Conservation (phyloP, 257 asterid species). For the Linderniella brevidens region DNA sequence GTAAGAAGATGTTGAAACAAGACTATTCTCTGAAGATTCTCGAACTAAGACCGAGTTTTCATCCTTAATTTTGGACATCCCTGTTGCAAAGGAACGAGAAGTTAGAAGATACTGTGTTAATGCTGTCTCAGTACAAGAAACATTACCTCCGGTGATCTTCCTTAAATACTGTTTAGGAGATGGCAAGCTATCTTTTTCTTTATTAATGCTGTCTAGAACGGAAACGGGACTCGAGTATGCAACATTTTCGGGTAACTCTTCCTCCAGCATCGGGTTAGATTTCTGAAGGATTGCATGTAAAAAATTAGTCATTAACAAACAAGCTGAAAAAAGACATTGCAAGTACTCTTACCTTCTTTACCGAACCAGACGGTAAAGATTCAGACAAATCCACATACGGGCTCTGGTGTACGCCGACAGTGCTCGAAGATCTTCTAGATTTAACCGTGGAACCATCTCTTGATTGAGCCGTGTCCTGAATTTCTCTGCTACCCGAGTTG, state of each 20-base stretch:
- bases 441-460: slow-evolving; percentile 22
- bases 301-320: too few relatives aligned
- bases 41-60: neutral
- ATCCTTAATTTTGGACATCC: too few relatives aligned
- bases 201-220: slow-evolving; percentile 43
- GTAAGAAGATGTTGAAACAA: slow-evolving; percentile 12
- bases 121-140: too few relatives aligned
- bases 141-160: slow-evolving; percentile 39
- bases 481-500: slow-evolving; percentile 16
- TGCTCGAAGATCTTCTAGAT: slow-evolving; percentile 20
- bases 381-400: too few relatives aligned
- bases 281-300: slow-evolving; percentile 31
- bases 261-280: slow-evolving; percentile 23
- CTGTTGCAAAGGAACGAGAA: too few relatives aligned
- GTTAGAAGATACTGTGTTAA: too few relatives aligned
- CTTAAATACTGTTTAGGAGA: slow-evolving; percentile 42
- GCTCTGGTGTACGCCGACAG: too few relatives aligned
- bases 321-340: too few relatives aligned
- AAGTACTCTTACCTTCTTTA: too few relatives aligned
- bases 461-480: slow-evolving; percentile 20
- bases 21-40: slow-evolving; percentile 12
- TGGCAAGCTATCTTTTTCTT: slow-evolving; percentile 29
- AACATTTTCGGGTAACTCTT: slow-evolving; percentile 29
- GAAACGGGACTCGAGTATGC: slow-evolving; percentile 80
- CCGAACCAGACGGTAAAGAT: too few relatives aligned